phyloP scores from a whole-genome alignment of 75 land plant species.

The Pinus tabuliformis region DNA sequence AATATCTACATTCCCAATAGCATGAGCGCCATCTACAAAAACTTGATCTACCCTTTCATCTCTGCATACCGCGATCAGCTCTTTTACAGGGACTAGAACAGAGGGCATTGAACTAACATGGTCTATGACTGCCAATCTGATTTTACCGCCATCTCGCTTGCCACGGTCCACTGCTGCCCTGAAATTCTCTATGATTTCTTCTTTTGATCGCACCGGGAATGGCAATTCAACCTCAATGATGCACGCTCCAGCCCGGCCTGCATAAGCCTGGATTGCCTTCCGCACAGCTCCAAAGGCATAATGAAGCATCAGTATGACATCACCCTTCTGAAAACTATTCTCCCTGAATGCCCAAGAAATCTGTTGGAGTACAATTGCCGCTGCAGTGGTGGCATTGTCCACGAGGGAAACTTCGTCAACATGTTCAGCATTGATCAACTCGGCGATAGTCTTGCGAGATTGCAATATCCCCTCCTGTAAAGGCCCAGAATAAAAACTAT shows the following conservation, averaged over 20 bases:
- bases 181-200: conserved; percentile 54
- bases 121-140: conserved; percentile 84
- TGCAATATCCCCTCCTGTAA: conserved; percentile 41
- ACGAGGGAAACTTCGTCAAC: conserved; percentile 68
- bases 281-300: conserved; percentile 81
- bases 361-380: conserved; percentile 82
- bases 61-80: conserved; percentile 68
- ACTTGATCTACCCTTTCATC: conserved; percentile 87
- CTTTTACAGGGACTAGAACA: conserved; percentile 66
- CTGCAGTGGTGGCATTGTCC: conserved; percentile 93
- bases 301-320: conserved; percentile 75
- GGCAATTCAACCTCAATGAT: conserved; percentile 69
- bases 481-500: conserved; percentile 65
- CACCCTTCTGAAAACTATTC: conserved; percentile 55
- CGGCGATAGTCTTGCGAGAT: conserved; percentile 41
- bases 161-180: conserved; percentile 41
- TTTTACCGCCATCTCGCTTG: conserved; percentile 30
- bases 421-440: conserved; percentile 54
- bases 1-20: conserved; percentile 65
- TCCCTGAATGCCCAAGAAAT: conserved; percentile 59
- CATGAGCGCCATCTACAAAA: conserved; percentile 92
- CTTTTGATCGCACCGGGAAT: conserved; percentile 63
- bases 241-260: conserved; percentile 65
- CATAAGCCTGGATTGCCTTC: conserved; percentile 84
- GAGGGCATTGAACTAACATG: conserved; percentile 92